Base-by-base conservation (phyloP, 306 rosid species). In the Glycine soja region DNA sequence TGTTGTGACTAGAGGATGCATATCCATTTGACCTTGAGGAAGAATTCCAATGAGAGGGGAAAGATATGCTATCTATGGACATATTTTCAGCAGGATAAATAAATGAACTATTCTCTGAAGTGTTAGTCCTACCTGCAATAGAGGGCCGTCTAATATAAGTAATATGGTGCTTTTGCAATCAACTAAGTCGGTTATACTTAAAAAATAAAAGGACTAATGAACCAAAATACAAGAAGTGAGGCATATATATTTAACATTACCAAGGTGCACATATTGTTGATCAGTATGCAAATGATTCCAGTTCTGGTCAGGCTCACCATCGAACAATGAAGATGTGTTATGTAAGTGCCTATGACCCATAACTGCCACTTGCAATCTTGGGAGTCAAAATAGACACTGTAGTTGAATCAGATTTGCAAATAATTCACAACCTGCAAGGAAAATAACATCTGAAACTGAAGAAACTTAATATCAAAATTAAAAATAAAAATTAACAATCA, bases 291-390 rank as follows among this genome's bases (percentile, higher is more conserved):
- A 75, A 82, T 88, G 91, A 88, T 81, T 89, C 98, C 95, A 91
- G 72, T 93, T 89, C 79, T 81, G 94, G 72, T 93, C 98, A 74
- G 89, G 83, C 80, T 93, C 98, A 65, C 82, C 84, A 76, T 89
- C 97, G 75, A 85, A 88, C 82, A 88, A 71, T 76, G 89, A 89
- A 73, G 98, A 80, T 76, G 91, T 70, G 84, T 82, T 81, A 80
- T 86, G 90, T 70, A 82, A 67, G 80, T 91, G 98, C 80, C 95
- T 88, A 69, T 93, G 98, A 76, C 93, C 98, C 98, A 93, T 93
- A 77, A 74, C 57, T 84, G 70, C 61, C 79, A 70, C 77, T 87
- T 56, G 74, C 76, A 77, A 85, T 79, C 85, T 74, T 54, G n/a
- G 67, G 66, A 58, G 75, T 51, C 74, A 81, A 32, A 80, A 82